Base-by-base conservation (phyloP, 78 protist genomes). In the Dictyostelium brefeldianum region DNA sequence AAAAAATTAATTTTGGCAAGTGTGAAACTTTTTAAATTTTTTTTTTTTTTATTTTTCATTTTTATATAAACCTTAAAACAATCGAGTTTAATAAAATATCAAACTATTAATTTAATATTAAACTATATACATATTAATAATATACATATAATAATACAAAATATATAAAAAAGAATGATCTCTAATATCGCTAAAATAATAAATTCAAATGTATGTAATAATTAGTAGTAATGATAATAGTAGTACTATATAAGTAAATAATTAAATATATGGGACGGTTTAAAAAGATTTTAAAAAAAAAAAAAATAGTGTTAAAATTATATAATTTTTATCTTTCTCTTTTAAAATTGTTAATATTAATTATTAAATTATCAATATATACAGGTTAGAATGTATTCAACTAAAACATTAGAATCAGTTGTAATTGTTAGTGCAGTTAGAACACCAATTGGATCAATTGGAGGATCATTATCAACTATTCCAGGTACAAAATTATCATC, bases 391-490 rank as follows among this genome's bases (percentile, higher is more conserved):
- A 46, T 46, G 51, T 73, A 73, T 73, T 18, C 57, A 14, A 46
- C 79, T 43, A 47, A 36, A 46, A 36, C 43, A 10, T 9, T 73
- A 43, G 84, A 77, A 53, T 95, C 95, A 12, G 96, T 83, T 14
- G 95, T 94, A 57, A 98, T 98, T 59, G 97, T 96, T 56, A 65
- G 92, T 25, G 98, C 97, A 4, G 96, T 92, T 29, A 93, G 99
- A 53, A 98, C 99, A 5, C 98, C 99, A 59, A 87, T 98, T 67
- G 98, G 98, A 25, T 17, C 94, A 20, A 90, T 96, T 78, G 65
- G 83, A 48, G 98, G 97, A 43, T 8, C 73, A 11, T 80, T 97
- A 15, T 73, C 97, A 20, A 1, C 62, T 14, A 27, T 97, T 2
- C 36, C 94, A 22, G 99, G 98, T 3, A 83, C 98, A 1, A 69